Percentiles rank a stretch among this genome's conserved stretches.
phyloP scores from a whole-genome alignment of 2,329 filamentous ascomycete species.

The Ceratocystis eucalypticola region DNA sequence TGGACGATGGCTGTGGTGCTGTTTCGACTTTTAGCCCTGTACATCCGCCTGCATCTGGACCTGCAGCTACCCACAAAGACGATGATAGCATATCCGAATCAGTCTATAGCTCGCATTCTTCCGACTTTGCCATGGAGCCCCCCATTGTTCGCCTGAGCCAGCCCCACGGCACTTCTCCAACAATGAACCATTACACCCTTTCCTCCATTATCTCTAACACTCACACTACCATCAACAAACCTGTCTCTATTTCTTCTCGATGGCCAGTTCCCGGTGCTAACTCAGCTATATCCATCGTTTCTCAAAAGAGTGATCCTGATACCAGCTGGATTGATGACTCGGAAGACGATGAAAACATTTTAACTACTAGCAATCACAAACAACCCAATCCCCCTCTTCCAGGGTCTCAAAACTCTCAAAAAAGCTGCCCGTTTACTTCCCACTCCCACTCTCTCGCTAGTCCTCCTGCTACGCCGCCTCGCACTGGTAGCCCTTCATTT shows the following conservation, averaged over 20 bases:
- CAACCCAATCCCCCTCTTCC: background rate
- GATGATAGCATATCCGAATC: constrained; percentile 14
- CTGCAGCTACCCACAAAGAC: constrained; percentile 11
- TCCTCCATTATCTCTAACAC: constrained; percentile 6
- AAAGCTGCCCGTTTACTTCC: background rate
- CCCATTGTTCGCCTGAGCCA: constrained; percentile 14
- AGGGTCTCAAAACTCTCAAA: background rate
- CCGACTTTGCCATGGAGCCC: constrained; percentile 11
- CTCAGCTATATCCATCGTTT: constrained; percentile 9
- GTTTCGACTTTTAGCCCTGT: constrained; percentile 5
- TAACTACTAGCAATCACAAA: constrained; percentile 1
- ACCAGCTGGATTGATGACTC: constrained; percentile 30
- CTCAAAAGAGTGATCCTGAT: constrained; percentile 20
- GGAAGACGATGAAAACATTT: constrained; percentile 26
- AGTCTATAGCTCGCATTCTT: constrained; percentile 9
- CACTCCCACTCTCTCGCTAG: constrained; percentile 12
- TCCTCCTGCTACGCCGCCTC: constrained; percentile 14
- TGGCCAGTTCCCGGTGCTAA: constrained; percentile 4
- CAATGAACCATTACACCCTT: background rate
- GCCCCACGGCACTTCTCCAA: constrained; percentile 4
- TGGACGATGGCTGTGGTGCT: background rate
- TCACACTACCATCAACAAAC: background rate
- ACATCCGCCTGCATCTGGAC: background rate
- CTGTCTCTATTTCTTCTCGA: background rate
- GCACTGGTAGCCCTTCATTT: constrained; percentile 9